A percentile compares a stretch with the other conserved stretches of the same genome.
phyloP scores from a whole-genome alignment of 495 filamentous ascomycete genomes.

The Aspergillus ellipticus region DNA sequence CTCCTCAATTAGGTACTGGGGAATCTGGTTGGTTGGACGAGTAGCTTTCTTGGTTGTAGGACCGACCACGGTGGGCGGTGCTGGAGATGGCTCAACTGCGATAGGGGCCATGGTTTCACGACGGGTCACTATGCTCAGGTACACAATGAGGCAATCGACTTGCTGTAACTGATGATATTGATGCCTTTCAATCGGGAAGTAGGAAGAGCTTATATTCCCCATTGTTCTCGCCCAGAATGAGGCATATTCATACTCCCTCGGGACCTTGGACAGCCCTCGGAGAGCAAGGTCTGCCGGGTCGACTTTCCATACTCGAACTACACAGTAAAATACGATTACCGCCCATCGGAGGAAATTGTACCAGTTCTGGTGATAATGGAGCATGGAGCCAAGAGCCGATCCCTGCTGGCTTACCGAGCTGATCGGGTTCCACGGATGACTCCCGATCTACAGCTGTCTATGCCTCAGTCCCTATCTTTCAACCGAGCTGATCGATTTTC shows the following conservation, averaged over 20 bases:
- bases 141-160: background rate
- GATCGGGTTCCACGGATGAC: background rate
- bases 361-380: background rate
- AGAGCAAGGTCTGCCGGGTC: background rate
- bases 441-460: background rate
- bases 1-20: constrained; percentile 13
- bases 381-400: background rate
- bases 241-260: too few species aligned
- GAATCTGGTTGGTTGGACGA: constrained; percentile 14
- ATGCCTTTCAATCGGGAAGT: background rate
- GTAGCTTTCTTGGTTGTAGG: constrained; percentile 18
- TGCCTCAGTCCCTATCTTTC: background rate
- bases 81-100: background rate
- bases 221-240: too few species aligned
- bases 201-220: background rate
- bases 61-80: constrained; percentile 11
- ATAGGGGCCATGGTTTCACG: constrained; percentile 5
- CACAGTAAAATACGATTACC: background rate
- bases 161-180: background rate
- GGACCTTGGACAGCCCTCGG: background rate
- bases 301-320: background rate
- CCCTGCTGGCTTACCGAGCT: background rate
- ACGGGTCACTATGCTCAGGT: background rate
- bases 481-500: background rate
- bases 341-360: background rate